Base-by-base conservation (phyloP, 2,329 filamentous ascomycete species). In the Lachnellula occidentalis region DNA sequence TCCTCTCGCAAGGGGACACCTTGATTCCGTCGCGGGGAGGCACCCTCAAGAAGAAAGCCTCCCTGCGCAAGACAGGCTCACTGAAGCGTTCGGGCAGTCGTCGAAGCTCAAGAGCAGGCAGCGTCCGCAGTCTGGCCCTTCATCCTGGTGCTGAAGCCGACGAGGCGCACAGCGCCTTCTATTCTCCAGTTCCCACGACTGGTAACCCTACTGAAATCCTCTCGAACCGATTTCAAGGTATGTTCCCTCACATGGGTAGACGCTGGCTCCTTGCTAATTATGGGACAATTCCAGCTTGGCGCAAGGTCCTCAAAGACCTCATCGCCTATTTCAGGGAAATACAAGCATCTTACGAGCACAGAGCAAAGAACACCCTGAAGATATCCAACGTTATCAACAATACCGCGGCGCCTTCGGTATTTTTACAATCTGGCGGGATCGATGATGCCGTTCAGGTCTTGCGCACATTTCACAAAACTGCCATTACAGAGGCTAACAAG, bases 311-410 rank as follows among this genome's bases (percentile, higher is more conserved):
- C 51, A 97, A 97, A 70, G 92, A 96, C 62, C 78, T 97, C 45
- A 96, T 97, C 61, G 76, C 88, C 54, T 97, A 96, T 71, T 97
- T 96, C 70, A 86, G 90, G 64, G 94, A 97, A 70, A 85, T 97
- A 46, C 90, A 96, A 68, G 81, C 81, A 49, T 89, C 92, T 47
- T 96, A 96, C 71, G 92, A 99, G 67, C 80, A 86, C 53, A 85
- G 88, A 58, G 81, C 88, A 27, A 97, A 96, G 70, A 83, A 87
- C 7, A 77, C 95, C 4, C 71, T 90, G 56, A 95, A 95, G 64
- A 82, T 95, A 8, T 86, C 88, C 51, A 92, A 92, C 66, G 81
- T 91, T 15, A 82, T 95, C 64, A 91, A 90, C 72, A 95, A 91
- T 67, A 88, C 87, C 24, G 73, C 82, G 7, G 79, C 86, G 3